These are phyloP conservation scores for Brassica cretica DNA, from an alignment of 345 rosid species.

Conservation along the genomic window DNA sequence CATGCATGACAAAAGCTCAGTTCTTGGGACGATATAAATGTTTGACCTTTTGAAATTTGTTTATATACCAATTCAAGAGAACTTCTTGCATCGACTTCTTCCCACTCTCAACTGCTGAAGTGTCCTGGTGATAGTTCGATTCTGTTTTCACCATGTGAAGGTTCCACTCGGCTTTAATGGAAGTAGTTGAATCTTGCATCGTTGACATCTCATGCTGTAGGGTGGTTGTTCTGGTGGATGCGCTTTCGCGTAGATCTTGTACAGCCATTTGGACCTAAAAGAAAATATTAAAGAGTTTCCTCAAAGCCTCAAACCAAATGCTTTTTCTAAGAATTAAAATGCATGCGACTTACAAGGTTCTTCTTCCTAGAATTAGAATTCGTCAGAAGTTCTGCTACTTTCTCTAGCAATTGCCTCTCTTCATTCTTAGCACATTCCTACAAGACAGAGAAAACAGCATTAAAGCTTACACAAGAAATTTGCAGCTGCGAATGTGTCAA, in stretches of 20 bases:
- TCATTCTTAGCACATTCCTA: slow-evolving; percentile 89
- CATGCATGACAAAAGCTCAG: not conserved
- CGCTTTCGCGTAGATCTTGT: slow-evolving; percentile 74
- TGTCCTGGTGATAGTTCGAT: slow-evolving; percentile 63
- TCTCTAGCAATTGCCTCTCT: slow-evolving; percentile 82
- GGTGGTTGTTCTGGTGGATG: slow-evolving; percentile 67
- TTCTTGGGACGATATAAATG: not conserved
- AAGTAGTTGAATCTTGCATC: slow-evolving; percentile 78
- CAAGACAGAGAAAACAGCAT: slow-evolving; percentile 19
- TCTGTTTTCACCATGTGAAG: slow-evolving; percentile 82
- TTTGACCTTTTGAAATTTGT: not conserved
- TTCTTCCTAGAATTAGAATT: slow-evolving; percentile 89
- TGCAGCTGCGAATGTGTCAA: slow-evolving; percentile 12
- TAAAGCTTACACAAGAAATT: not conserved
- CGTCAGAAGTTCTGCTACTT: slow-evolving; percentile 85
- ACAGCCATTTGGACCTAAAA: slow-evolving; percentile 88
- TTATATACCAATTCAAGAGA: slow-evolving; percentile 70
- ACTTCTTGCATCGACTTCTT: slow-evolving; percentile 79
- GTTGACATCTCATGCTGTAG: slow-evolving; percentile 91
- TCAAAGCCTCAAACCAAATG: slow-evolving; percentile 18
- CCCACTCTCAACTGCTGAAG: slow-evolving; percentile 71
- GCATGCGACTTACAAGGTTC: slow-evolving; percentile 56
- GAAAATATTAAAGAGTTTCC: not conserved
- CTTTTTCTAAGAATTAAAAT: not conserved
- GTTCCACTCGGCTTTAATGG: slow-evolving; percentile 77